These are phyloP conservation scores for Arabidopsis lyrata DNA, from an alignment of 441 rosid species.

Conservation along the genomic window DNA sequence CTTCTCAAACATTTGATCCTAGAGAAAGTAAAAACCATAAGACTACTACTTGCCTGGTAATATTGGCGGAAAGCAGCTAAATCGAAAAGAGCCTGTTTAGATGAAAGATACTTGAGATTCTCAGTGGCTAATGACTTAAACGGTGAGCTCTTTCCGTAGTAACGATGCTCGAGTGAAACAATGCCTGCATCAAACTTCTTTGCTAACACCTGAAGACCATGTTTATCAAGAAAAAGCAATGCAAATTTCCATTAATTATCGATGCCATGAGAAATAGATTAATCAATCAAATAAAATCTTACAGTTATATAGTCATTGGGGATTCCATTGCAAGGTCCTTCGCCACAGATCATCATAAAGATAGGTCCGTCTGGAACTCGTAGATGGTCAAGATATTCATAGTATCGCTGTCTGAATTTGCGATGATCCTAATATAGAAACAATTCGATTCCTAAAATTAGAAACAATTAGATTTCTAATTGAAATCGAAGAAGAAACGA, in stretches of 20 bases:
- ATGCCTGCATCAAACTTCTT: constrained; percentile 97
- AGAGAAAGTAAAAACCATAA: constrained; percentile 1
- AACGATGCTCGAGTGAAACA: constrained; percentile 95
- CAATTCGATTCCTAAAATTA: background rate
- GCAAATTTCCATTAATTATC: background rate
- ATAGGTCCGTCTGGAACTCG: constrained; percentile 79
- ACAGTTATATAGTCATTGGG: constrained; percentile 76
- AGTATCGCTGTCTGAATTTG: constrained; percentile 75
- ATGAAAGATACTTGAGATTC: constrained; percentile 87
- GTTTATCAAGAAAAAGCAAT: background rate
- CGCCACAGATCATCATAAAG: constrained; percentile 86
- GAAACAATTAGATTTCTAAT: background rate
- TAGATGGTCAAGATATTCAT: constrained; percentile 77
- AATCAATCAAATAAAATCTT: constrained; percentile 38
- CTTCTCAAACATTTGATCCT: background rate
- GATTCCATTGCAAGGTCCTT: constrained; percentile 80
- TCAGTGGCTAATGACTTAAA: constrained; percentile 65
- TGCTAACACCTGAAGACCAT: constrained; percentile 70
- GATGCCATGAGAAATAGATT: background rate
- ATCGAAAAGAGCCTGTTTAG: constrained; percentile 88
- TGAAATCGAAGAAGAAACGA: background rate
- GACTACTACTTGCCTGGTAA: constrained; percentile 67
- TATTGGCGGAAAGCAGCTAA: constrained; percentile 84
- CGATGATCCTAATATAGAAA: constrained; percentile 64
- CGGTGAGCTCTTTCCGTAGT: constrained; percentile 95